A percentile compares a stretch with the other conserved stretches of the same genome.
Evolutionary conservation across 768 basidiomycete species (phyloP).

Genomic region (Tylopilus subfusipes): DNA sequence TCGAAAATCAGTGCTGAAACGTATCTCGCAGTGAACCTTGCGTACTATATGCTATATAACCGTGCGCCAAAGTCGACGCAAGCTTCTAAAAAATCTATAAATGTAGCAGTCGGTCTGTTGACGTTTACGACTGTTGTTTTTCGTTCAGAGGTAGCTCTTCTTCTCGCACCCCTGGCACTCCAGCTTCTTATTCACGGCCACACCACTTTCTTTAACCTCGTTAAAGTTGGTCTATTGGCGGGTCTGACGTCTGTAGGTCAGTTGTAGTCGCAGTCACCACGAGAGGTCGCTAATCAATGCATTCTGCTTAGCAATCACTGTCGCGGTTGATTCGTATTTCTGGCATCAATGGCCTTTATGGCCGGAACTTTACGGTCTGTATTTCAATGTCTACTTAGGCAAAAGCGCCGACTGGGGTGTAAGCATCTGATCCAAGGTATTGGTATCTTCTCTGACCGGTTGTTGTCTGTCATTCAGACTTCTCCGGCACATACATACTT

Average conservation of each 20-base stretch:
- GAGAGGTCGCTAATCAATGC: background rate
- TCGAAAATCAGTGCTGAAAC: background rate
- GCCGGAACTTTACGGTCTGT: constrained; percentile 79
- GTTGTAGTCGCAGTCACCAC: constrained; percentile 7
- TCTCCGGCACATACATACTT: constrained; percentile 72
- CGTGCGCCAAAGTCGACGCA: constrained; percentile 36
- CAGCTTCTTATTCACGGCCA: constrained; percentile 47
- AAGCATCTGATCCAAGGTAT: constrained; percentile 29
- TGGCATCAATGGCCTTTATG: constrained; percentile 73
- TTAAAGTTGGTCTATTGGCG: constrained; percentile 49
- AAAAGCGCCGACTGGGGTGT: constrained; percentile 94
- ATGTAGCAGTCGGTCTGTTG: constrained; percentile 53
- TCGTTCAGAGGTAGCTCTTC: constrained; percentile 71
- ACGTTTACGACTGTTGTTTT: constrained; percentile 67
- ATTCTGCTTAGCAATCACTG: constrained; percentile 48
- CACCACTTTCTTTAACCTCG: constrained; percentile 40
- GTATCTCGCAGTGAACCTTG: constrained; percentile 46
- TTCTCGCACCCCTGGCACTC: constrained; percentile 60
- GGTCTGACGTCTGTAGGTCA: constrained; percentile 52
- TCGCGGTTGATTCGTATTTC: constrained; percentile 78
- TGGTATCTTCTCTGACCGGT: background rate
- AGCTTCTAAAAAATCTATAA: constrained; percentile 35
- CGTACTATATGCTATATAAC: constrained; percentile 46
- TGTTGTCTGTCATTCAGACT: constrained; percentile 39
- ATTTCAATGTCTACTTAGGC: constrained; percentile 85